phyloP scores from a whole-genome alignment of 768 basidiomycete genomes.

The Rhizopogon roseolus region DNA sequence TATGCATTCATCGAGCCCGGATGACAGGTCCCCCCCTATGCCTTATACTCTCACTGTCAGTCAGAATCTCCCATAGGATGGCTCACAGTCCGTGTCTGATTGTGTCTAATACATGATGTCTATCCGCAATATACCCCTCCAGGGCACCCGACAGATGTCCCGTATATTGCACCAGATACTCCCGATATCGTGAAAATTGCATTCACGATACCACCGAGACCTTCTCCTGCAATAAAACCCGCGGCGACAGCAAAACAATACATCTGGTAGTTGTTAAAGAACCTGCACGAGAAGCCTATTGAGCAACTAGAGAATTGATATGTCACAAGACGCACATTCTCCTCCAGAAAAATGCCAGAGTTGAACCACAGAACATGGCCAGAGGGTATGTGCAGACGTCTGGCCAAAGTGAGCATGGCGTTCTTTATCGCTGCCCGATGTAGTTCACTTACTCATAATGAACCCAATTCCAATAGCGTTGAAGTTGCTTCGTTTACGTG shows the following conservation, averaged over 20 bases:
- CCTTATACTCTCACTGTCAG: no score
- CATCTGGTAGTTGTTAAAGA: slow-evolving; percentile 9
- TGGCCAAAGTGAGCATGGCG: not conserved
- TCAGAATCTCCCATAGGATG: no score
- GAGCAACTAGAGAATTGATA: not conserved
- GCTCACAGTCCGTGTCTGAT: no score
- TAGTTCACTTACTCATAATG: slow-evolving; percentile 3
- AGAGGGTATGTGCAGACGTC: slow-evolving; percentile 8
- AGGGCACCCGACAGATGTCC: slow-evolving; percentile 19
- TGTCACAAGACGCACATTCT: slow-evolving; percentile 2
- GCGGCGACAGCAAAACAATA: slow-evolving; percentile 32
- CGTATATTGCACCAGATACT: slow-evolving; percentile 15
- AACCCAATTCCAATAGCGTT: slow-evolving; percentile 22
- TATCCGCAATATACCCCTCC: slow-evolving; percentile 18
- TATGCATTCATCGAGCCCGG: no score
- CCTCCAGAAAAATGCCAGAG: slow-evolving; percentile 8
- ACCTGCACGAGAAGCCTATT: not conserved
- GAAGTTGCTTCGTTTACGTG: slow-evolving; percentile 13
- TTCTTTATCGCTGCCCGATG: not conserved
- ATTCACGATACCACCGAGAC: slow-evolving; percentile 28
- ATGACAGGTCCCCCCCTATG: no score
- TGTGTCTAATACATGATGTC: not conserved
- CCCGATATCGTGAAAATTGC: slow-evolving; percentile 22
- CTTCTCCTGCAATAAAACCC: slow-evolving; percentile 33
- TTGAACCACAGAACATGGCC: slow-evolving; percentile 9